Percentiles rank a stretch among this genome's conserved stretches.
Conservation (phyloP, 1,284 basidiomycete genomes). For the Pseudozyma pruni region DNA sequence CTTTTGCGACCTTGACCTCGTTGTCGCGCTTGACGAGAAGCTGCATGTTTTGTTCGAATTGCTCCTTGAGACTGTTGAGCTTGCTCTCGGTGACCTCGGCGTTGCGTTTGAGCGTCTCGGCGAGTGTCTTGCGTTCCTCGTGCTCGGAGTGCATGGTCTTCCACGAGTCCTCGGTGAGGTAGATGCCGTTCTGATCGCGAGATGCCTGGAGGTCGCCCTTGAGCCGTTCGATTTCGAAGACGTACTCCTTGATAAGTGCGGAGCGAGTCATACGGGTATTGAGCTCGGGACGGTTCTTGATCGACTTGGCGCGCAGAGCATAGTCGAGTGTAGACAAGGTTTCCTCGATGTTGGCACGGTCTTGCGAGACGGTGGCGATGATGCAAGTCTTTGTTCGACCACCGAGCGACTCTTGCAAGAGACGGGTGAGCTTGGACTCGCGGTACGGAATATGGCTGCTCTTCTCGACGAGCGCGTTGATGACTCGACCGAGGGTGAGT, state of each 20-base stretch:
- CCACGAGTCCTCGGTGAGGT: slow-evolving; percentile 58
- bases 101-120: slow-evolving; percentile 55
- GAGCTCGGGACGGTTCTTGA: slow-evolving; percentile 93
- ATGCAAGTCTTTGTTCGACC: slow-evolving; percentile 98
- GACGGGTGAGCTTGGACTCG: slow-evolving; percentile 87
- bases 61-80: slow-evolving; percentile 61
- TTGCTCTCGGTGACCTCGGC: slow-evolving; percentile 63
- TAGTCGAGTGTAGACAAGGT: slow-evolving; percentile 98
- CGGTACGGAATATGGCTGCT: slow-evolving; percentile 88
- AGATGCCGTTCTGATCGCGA: slow-evolving; percentile 63
- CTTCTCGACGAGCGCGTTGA: slow-evolving; percentile 94
- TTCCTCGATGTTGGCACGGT: slow-evolving; percentile 84
- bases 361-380: slow-evolving; percentile 78
- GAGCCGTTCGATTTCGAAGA: slow-evolving; percentile 92
- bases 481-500: slow-evolving; percentile 93
- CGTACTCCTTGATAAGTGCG: slow-evolving; percentile 91
- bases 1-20: slow-evolving; percentile 49
- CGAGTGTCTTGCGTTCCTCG: slow-evolving; percentile 44
- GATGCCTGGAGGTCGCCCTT: slow-evolving; percentile 82
- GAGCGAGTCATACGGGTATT: slow-evolving; percentile 94
- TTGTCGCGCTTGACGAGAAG: slow-evolving; percentile 61
- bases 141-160: slow-evolving; percentile 56
- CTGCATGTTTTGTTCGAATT: slow-evolving; percentile 66
- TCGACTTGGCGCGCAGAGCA: slow-evolving; percentile 93
- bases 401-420: slow-evolving; percentile 98